Evolutionary conservation across 2,329 filamentous ascomycete species (phyloP).

Genomic region (Epichloe typhina): DNA sequence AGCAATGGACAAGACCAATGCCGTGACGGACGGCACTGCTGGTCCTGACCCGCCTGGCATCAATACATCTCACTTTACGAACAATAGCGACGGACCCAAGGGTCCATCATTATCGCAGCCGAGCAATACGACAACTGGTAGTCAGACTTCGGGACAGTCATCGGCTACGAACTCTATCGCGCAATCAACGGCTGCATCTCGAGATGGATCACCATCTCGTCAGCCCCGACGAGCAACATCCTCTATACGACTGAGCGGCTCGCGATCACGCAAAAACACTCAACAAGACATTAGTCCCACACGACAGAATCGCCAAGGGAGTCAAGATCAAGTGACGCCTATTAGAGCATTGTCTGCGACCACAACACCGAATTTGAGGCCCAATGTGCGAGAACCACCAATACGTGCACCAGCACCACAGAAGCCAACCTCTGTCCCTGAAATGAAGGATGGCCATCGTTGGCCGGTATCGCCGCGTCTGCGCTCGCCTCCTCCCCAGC

Average conservation of each 20-base stretch:
- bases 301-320: constrained; percentile 35
- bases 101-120: constrained; percentile 1
- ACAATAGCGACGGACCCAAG: background rate
- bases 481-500: constrained; percentile 52
- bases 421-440: constrained; percentile 39
- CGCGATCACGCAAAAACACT: constrained; percentile 53
- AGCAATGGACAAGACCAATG: constrained; percentile 23
- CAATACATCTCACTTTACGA: constrained; percentile 1
- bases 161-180: constrained; percentile 23
- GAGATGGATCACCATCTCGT: constrained; percentile 37
- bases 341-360: constrained; percentile 56
- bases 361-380: constrained; percentile 52
- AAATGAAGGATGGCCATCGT: constrained; percentile 46
- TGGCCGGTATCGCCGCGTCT: constrained; percentile 70
- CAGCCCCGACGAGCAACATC: constrained; percentile 23
- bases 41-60: constrained; percentile 9
- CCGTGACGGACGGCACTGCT: constrained; percentile 8
- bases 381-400: constrained; percentile 45
- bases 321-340: constrained; percentile 47
- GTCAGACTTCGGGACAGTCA: constrained; percentile 22
- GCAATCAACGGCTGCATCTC: constrained; percentile 25
- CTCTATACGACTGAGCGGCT: constrained; percentile 22
- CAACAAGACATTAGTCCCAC: constrained; percentile 50
- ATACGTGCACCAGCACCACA: constrained; percentile 50
- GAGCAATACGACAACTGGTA: constrained; percentile 12